Evolutionary conservation across 1,284 basidiomycete genomes (phyloP), one percentile per base, ranked within the genome.

Genomic region (Phlebopus sp.): DNA sequence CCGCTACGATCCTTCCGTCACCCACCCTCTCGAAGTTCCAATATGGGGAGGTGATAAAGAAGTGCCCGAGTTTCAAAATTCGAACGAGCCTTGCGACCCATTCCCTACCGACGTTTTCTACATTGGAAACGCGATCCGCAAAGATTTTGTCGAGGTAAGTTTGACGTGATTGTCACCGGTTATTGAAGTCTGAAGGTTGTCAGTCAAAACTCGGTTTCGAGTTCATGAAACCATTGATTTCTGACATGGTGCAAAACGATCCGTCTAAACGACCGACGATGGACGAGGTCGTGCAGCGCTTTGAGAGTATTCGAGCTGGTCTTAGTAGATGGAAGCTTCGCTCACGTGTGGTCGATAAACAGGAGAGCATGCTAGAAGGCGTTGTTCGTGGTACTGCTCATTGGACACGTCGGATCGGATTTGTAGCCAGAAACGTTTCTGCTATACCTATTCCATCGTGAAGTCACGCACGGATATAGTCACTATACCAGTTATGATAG

Each of bases 61-160:
- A 2, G 60, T 63, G 1, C 64, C 62, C 0, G 58, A 59, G 25
- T 54, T 54, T 41, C 53, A 52, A 2, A 51, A 47, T 4, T 46
- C 57, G 7, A 46, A 60, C 1, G 27, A 25, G 0, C 60, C 58
- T 1, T 59, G 57, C 15, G 50, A 71, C 54, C 69, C 70, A 0
- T 72, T 70, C 35, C 54, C 62, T 13, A 66, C 66, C 1, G 70
- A 73, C 25, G 58, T 72, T 1, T 74, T 66, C 47, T 68, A 66
- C 30, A 36, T 72, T 0, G 70, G 70, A 0, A 68, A 71, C 46
- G 25, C 61, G 1, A 61, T 71, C 39, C 54, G 45, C 11, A 45
- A 55, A n/a, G 47, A 58, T 10, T 64, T 71, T 21, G 7, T 64
- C 2, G 50, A 66, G 29, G 68, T 69, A 34, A 7, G 52, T 41